These are phyloP conservation scores for Lenwebbia sp. DNA, from an alignment of 345 rosid species.

Conservation along the genomic window DNA sequence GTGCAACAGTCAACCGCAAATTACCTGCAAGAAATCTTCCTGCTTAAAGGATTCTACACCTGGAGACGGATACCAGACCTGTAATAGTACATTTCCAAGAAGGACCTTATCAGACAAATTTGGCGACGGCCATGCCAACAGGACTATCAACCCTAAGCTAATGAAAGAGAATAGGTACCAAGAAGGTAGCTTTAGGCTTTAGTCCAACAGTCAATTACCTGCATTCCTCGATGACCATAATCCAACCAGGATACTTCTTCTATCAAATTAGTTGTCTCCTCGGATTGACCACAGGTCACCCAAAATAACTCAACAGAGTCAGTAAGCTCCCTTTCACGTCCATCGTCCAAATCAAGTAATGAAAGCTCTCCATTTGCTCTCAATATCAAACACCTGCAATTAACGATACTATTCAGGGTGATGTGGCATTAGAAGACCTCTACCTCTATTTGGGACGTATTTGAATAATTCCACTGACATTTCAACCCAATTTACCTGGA, in stretches of 20 bases:
- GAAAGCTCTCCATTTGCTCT: slow-evolving; percentile 94
- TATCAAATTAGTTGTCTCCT: slow-evolving; percentile 72
- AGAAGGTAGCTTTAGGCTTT: not conserved
- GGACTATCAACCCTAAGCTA: not conserved
- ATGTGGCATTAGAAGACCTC: not conserved
- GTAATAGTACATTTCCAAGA: slow-evolving; percentile 41
- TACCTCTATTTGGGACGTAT: not conserved
- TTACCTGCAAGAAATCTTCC: slow-evolving; percentile 93
- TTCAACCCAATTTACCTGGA: slow-evolving; percentile 45
- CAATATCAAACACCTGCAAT: slow-evolving; percentile 78
- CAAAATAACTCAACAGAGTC: slow-evolving; percentile 94
- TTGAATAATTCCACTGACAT: slow-evolving; percentile 1
- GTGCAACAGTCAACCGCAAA: not conserved
- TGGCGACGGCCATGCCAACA: not conserved
- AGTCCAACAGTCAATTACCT: slow-evolving; percentile 36
- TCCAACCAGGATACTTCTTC: slow-evolving; percentile 99
- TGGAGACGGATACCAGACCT: slow-evolving; percentile 99
- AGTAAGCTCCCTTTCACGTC: slow-evolving; percentile 91
- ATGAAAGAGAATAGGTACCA: not conserved
- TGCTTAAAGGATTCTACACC: slow-evolving; percentile 84
- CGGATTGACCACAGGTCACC: slow-evolving; percentile 96
- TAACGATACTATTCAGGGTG: slow-evolving; percentile 15
- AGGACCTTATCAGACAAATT: slow-evolving; percentile 34
- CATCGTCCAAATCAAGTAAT: slow-evolving; percentile 94
- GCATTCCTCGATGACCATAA: slow-evolving; percentile 98